phyloP scores from a whole-genome alignment of 306 rosid genomes.

The Sophora flavescens region DNA sequence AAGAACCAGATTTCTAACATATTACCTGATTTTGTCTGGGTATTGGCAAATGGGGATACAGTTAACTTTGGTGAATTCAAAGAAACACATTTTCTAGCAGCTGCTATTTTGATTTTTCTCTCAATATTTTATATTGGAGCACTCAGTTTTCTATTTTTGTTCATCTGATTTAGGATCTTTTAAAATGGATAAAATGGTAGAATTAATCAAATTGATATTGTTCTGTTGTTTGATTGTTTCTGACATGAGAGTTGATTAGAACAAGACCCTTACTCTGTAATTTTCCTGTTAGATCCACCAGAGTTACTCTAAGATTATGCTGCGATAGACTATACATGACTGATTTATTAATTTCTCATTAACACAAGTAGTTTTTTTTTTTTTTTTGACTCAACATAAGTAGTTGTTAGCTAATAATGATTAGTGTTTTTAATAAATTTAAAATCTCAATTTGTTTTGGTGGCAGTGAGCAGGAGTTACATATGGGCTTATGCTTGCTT shows the following conservation, averaged over 20 bases:
- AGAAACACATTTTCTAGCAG: not conserved
- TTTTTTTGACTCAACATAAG: no score
- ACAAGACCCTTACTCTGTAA: not conserved
- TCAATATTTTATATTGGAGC: not conserved
- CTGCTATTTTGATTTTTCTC: not conserved
- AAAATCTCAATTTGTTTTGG: slow-evolving; percentile 12
- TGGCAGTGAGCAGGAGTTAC: slow-evolving; percentile 71
- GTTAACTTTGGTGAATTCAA: not conserved
- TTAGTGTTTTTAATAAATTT: not conserved
- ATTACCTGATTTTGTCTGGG: not conserved
- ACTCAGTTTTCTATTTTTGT: not conserved
- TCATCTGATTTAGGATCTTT: not conserved
- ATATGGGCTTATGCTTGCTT: slow-evolving; percentile 79
- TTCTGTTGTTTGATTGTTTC: not conserved
- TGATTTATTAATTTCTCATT: not conserved
- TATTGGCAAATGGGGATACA: not conserved
- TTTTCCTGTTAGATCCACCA: slow-evolving; percentile 2
- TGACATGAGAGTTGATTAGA: not conserved
- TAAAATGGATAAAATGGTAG: not conserved
- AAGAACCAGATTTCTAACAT: not conserved
- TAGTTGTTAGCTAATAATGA: not conserved
- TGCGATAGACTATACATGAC: slow-evolving; percentile 3
- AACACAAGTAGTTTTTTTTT: not conserved
- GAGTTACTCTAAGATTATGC: slow-evolving; percentile 12
- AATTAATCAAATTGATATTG: not conserved